Evolutionary conservation across 768 basidiomycete species (phyloP).

Genomic region (Tylopilus felleus): DNA sequence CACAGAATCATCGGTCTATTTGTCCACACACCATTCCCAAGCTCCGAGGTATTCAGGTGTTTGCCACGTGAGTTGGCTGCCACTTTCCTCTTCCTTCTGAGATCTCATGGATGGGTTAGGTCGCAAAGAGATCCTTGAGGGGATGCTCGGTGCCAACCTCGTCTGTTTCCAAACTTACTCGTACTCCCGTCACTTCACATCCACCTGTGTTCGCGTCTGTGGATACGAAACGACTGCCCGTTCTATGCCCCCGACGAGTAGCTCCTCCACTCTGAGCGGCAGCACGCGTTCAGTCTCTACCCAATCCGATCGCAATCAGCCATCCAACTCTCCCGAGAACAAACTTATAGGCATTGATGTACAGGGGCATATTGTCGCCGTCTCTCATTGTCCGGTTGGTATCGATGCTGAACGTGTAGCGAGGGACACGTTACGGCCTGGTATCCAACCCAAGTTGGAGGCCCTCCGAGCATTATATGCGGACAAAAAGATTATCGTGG

Average conservation of each 20-base stretch:
- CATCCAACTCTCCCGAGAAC: slow-evolving; percentile 9
- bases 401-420: slow-evolving; percentile 90
- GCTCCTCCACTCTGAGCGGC: slow-evolving; percentile 6
- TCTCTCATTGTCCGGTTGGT: slow-evolving; percentile 92
- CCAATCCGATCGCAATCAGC: slow-evolving; percentile 6
- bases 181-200: slow-evolving; percentile 91
- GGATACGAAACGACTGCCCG: slow-evolving; percentile 76
- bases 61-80: slow-evolving; percentile 63
- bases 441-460: slow-evolving; percentile 87
- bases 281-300: background rate
- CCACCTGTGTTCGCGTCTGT: slow-evolving; percentile 93
- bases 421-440: slow-evolving; percentile 76
- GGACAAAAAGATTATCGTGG: slow-evolving; percentile 98
- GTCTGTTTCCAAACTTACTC: slow-evolving; percentile 98
- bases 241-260: slow-evolving; percentile 2
- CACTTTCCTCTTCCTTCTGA: background rate
- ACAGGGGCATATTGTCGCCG: slow-evolving; percentile 76
- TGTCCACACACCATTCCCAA: slow-evolving; percentile 97
- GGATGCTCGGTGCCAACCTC: slow-evolving; percentile 96
- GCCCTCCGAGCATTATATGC: slow-evolving; percentile 82
- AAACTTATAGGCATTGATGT: slow-evolving; percentile 63
- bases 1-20: slow-evolving; percentile 75
- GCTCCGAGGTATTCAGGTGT: slow-evolving; percentile 93
- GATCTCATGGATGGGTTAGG: slow-evolving; percentile 37
- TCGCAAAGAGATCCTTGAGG: slow-evolving; percentile 91